Evolutionary conservation across 2,329 filamentous ascomycete genomes (phyloP).

Genomic region (Pleoardoris graminearum): DNA sequence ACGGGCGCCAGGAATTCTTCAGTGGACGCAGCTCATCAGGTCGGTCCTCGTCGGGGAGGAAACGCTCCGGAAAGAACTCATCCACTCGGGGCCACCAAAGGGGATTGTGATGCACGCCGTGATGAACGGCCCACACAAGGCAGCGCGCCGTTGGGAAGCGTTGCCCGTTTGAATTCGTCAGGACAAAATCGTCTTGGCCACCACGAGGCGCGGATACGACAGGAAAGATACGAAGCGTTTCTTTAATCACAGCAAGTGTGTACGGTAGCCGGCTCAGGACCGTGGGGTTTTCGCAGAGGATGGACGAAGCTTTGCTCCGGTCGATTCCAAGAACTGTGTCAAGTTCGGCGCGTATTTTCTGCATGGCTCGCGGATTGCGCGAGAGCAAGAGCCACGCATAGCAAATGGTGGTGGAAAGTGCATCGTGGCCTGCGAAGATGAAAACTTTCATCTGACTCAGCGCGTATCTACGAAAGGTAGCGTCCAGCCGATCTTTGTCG

Average conservation of each 20-base stretch:
- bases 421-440: conserved; percentile 39
- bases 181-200: conserved; percentile 1
- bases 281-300: conserved; percentile 15
- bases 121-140: conserved; percentile 12
- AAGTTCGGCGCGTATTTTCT: conserved; percentile 33
- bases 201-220: conserved; percentile 32
- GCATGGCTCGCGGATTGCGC: conserved; percentile 24
- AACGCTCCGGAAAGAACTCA: conserved; percentile 32
- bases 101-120: conserved; percentile 21
- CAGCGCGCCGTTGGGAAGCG: conserved; percentile 16
- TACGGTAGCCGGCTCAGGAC: conserved; percentile 33
- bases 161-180: conserved; percentile 11
- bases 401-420: conserved; percentile 30
- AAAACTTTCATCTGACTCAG: conserved; percentile 34
- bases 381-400: conserved; percentile 29
- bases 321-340: conserved; percentile 31
- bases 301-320: conserved; percentile 3
- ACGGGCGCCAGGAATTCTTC: conserved; percentile 35
- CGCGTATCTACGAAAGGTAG: conserved; percentile 23
- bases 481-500: conserved; percentile 8
- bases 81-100: conserved; percentile 16
- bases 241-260: conserved; percentile 41
- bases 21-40: conserved; percentile 11
- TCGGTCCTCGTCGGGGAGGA: conserved; percentile 11
- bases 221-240: conserved; percentile 38